Evolutionary conservation across 139 green algal genomes (phyloP).

Genomic region (Pseudopediastrum boryanum): DNA sequence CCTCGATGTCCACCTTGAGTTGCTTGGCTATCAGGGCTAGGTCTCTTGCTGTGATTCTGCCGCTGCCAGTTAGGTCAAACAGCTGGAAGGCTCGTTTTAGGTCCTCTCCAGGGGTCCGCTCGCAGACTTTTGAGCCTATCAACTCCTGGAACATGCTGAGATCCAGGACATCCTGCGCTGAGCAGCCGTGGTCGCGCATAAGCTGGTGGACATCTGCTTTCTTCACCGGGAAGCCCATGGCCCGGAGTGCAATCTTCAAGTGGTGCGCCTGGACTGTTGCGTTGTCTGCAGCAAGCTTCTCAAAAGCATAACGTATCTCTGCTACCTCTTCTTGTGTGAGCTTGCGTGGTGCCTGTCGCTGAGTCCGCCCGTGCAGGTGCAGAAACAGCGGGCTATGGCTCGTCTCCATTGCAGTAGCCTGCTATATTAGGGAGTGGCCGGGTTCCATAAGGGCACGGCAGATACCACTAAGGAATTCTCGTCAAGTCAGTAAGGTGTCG

Average conservation of each 20-base stretch:
- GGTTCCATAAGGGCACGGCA: too few species aligned
- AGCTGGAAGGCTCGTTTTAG: slow-evolving; percentile 44
- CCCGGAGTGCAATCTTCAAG: slow-evolving; percentile 39
- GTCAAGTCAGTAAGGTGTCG: too few species aligned
- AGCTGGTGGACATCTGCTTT: slow-evolving; percentile 39
- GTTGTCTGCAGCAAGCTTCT: slow-evolving; percentile 24
- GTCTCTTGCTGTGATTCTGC: slow-evolving; percentile 39
- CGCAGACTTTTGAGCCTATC: slow-evolving; percentile 6
- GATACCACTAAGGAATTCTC: too few species aligned
- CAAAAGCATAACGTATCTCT: slow-evolving; percentile 36
- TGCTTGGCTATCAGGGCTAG: slow-evolving; percentile 40
- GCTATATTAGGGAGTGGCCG: too few species aligned
- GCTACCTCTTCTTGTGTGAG: slow-evolving; percentile 23
- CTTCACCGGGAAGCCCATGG: slow-evolving; percentile 47
- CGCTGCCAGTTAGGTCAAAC: slow-evolving; percentile 43
- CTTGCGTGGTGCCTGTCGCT: neutral
- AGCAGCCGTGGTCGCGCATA: slow-evolving; percentile 23
- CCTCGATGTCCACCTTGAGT: slow-evolving; percentile 36
- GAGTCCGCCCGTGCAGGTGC: neutral
- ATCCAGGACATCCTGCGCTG: slow-evolving; percentile 13
- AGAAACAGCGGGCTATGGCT: slow-evolving; percentile 21
- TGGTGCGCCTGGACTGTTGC: slow-evolving; percentile 14
- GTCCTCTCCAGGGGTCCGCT: slow-evolving; percentile 30
- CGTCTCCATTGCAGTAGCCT: slow-evolving; percentile 1
- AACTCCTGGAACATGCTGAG: slow-evolving; percentile 28